Base-by-base conservation (phyloP, 2,329 filamentous ascomycete genomes). In the Arthrobotrys conoides region DNA sequence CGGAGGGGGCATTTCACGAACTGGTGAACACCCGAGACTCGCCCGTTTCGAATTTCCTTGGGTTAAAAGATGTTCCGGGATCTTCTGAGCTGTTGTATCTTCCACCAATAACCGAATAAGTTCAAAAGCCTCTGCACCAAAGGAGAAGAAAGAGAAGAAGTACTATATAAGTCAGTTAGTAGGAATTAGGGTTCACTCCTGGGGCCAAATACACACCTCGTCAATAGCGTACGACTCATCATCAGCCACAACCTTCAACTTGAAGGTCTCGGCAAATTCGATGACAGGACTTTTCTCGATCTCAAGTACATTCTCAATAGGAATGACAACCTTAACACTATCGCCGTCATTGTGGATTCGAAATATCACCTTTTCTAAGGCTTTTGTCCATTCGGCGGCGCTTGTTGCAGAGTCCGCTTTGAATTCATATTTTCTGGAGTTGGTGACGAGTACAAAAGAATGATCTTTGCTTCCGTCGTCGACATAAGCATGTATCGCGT, bases 321-420 rank as follows among this genome's bases (percentile, higher is more conserved):
- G 95, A 30, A 98, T 86, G 0, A 93, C 96, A 70, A 98, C 96
- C 86, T 98, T 98, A 84, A 99, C 93, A 83, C 94, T 97, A 83
- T 97, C 94, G 9, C 96, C 95, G 80, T 97, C 95, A 83, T 98
- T 98, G 85, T 96, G 94, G 10, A 94, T 95, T 64, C 94, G 89
- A 83, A 98, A 98, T 72, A 98, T 97, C 81, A 97, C 94, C 76
- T 96, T 92, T 83, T 97, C 95, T 27, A 99, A 87, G 67, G 92
- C 90, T 84, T 96, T 96, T 55, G 97, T 94, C 96, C 96, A 99
- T 86, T 98, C 96, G 84, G 93, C 96, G 10, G 96, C 96, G 83
- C 93, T 97, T 3, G 91, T 88, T 0, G 89, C 88, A 83, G 93
- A 97, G 83, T 99, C 96, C 44, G 95, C 96, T 82, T 90, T 90